Percentiles rank a stretch among this genome's conserved stretches.
These are phyloP conservation scores for Stygiomarasmius scandens DNA, from an alignment of 1,284 basidiomycete species.

Conservation along the genomic window DNA sequence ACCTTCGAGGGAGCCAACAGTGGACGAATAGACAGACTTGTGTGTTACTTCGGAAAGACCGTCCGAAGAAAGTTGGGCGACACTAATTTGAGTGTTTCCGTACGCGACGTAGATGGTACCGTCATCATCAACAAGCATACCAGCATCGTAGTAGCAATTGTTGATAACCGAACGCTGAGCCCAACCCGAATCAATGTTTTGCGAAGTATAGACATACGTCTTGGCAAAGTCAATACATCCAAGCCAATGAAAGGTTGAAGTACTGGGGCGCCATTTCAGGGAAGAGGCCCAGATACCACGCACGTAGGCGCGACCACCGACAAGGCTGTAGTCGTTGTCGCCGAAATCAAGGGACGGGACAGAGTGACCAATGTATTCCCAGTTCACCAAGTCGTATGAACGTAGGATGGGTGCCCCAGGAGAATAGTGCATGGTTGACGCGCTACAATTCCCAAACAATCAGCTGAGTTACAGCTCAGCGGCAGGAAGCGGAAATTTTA, in stretches of 20 bases:
- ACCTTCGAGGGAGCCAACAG: conserved; percentile 14
- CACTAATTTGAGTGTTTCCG: conserved; percentile 13
- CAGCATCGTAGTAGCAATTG: conserved; percentile 24
- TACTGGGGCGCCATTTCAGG: conserved; percentile 20
- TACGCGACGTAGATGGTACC: conserved; percentile 24
- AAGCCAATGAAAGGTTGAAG: conserved; percentile 28
- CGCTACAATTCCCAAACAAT: too few relatives aligned
- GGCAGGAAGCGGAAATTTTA: too few relatives aligned
- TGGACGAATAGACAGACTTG: conserved; percentile 16
- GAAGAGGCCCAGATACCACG: conserved; percentile 29
- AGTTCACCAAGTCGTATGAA: conserved; percentile 31
- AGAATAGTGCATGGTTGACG: conserved; percentile 28
- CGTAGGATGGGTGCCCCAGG: too few relatives aligned
- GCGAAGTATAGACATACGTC: conserved; percentile 22
- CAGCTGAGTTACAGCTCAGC: too few relatives aligned
- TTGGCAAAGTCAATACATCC: conserved; percentile 25
- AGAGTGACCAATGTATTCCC: conserved; percentile 30
- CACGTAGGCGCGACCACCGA: conserved; percentile 24
- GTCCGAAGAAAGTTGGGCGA: conserved; percentile 21
- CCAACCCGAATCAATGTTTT: conserved; percentile 20
- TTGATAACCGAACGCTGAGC: conserved; percentile 13
- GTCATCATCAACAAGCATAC: conserved; percentile 23
- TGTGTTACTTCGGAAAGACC: conserved; percentile 14
- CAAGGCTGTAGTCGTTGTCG: conserved; percentile 20
- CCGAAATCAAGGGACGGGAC: conserved; percentile 27